Conservation (phyloP, 345 rosid species). For the Alliaria petiolata region DNA sequence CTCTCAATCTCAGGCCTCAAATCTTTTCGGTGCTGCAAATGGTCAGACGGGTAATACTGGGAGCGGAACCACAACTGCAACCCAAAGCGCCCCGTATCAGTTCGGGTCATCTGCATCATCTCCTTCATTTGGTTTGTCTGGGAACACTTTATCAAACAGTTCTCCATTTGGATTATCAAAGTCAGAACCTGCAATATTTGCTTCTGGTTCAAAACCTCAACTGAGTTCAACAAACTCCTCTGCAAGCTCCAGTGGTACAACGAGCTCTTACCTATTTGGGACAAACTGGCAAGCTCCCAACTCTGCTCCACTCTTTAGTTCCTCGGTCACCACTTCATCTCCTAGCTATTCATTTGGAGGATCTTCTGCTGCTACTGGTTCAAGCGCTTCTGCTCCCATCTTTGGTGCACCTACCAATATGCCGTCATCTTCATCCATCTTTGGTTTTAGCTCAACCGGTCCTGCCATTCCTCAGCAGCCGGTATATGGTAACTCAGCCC, state of each 20-base stretch:
- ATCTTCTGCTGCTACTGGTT: slow-evolving; percentile 34
- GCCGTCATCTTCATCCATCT: slow-evolving; percentile 41
- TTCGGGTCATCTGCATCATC: slow-evolving; percentile 50
- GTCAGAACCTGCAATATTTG: slow-evolving; percentile 36
- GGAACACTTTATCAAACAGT: slow-evolving; percentile 43
- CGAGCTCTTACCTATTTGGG: slow-evolving; percentile 42
- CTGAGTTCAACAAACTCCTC: slow-evolving; percentile 37
- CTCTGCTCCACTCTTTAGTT: slow-evolving; percentile 39
- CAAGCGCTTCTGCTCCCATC: slow-evolving; percentile 31
- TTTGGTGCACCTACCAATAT: slow-evolving; percentile 51
- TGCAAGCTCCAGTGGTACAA: slow-evolving; percentile 42
- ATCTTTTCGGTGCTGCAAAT: slow-evolving; percentile 36
- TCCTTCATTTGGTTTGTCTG: slow-evolving; percentile 45
- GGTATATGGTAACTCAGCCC: slow-evolving; percentile 42
- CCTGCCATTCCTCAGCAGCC: slow-evolving; percentile 44
- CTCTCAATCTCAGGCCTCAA: slow-evolving; percentile 46
- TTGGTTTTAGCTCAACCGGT: slow-evolving; percentile 50
- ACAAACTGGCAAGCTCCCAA: slow-evolving; percentile 55
- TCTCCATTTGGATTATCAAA: slow-evolving; percentile 50
- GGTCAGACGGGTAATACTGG: slow-evolving; percentile 43
- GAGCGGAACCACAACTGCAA: slow-evolving; percentile 40
- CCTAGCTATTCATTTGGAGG: slow-evolving; percentile 43
- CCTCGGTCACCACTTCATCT: slow-evolving; percentile 40
- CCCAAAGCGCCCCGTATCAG: slow-evolving; percentile 49
- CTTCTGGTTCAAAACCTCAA: slow-evolving; percentile 53